Evolutionary conservation across 257 asterid genomes (phyloP).

Genomic region (Lycium ferocissimum): DNA sequence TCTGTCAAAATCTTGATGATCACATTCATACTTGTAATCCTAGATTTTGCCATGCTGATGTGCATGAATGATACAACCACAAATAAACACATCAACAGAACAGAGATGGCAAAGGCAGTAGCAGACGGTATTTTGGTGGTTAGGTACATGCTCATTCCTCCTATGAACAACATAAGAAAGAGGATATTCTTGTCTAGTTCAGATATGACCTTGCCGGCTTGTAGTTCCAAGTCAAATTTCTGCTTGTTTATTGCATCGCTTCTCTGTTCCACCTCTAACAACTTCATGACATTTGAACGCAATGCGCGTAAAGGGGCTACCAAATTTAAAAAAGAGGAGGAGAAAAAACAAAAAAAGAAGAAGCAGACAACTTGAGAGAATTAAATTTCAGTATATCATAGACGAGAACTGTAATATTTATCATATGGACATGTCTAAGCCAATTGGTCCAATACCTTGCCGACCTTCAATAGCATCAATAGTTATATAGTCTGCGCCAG

Average conservation of each 20-base stretch:
- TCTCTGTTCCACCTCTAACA: constrained; percentile 5
- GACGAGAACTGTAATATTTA: background rate
- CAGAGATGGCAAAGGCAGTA: background rate
- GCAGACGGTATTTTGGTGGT: background rate
- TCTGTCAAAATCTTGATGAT: background rate
- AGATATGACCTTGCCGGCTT: background rate
- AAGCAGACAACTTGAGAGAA: background rate
- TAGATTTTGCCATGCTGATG: background rate
- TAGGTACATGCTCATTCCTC: background rate
- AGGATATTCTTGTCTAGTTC: background rate
- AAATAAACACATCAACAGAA: constrained; percentile 25
- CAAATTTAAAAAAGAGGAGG: background rate
- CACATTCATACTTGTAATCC: background rate
- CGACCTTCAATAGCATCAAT: background rate
- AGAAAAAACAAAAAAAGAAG: background rate
- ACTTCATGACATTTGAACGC: constrained; percentile 3
- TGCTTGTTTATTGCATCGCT: background rate
- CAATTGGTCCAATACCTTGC: background rate
- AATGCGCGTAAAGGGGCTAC: background rate
- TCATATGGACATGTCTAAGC: background rate
- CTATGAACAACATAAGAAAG: background rate
- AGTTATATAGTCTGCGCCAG: background rate
- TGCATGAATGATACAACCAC: background rate
- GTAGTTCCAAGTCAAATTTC: background rate
- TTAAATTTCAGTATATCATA: background rate